These are phyloP conservation scores for Odontarrhena argentea DNA, from an alignment of 345 rosid species.

Conservation along the genomic window DNA sequence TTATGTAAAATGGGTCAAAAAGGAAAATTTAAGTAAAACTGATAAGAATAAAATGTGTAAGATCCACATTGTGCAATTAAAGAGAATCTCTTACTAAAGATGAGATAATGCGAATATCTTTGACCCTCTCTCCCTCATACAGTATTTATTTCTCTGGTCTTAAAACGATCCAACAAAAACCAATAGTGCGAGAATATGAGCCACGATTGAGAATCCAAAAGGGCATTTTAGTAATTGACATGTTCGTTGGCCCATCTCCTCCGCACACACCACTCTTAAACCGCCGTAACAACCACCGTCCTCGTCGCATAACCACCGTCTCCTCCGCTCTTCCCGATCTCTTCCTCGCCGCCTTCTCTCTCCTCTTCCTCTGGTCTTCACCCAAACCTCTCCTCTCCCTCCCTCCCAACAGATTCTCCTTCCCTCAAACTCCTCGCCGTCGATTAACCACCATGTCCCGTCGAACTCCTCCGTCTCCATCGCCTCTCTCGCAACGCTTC, in stretches of 20 bases:
- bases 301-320: conserved; percentile 32
- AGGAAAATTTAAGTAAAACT: conserved; percentile 4
- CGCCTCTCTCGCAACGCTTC: conserved; percentile 43
- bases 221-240: conserved; percentile 37
- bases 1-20: not conserved
- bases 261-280: conserved; percentile 30
- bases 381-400: conserved; percentile 40
- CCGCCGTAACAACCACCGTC: conserved; percentile 37
- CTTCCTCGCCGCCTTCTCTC: conserved; percentile 48
- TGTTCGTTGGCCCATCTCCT: conserved; percentile 44
- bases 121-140: conserved; percentile 27
- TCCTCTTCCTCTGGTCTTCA: conserved; percentile 46
- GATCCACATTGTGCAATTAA: conserved; percentile 13
- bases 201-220: conserved; percentile 29
- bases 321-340: conserved; percentile 47
- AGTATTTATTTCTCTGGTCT: conserved; percentile 22
- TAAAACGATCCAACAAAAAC: not conserved
- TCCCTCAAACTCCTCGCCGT: conserved; percentile 51
- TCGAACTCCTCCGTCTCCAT: conserved; percentile 39
- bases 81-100: conserved; percentile 20
- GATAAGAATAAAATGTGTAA: no score
- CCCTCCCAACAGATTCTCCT: conserved; percentile 44
- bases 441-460: conserved; percentile 51
- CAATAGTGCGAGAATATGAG: conserved; percentile 16
- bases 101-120: conserved; percentile 27